Base-by-base conservation (phyloP, 495 filamentous ascomycete genomes). In the Schizothecium vesticola region DNA sequence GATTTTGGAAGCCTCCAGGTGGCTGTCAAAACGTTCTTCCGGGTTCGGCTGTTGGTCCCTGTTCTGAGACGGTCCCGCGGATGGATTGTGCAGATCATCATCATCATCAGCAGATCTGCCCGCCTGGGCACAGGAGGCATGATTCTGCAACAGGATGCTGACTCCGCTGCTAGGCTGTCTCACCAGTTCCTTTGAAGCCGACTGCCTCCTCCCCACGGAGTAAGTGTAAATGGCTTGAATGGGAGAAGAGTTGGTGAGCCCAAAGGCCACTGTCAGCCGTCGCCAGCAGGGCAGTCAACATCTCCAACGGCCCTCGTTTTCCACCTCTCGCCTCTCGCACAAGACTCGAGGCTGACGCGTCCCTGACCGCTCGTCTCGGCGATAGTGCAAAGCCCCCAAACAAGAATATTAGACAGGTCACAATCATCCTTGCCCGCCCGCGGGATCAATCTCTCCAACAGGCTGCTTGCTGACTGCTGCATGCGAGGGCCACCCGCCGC, bases 321-420 rank as follows among this genome's bases (percentile, higher is more conserved):
- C 43, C 43, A 51, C 43, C 43, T 51, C 43, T 51, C 43, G n/a
- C n/a, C 22, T 51, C 19, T 11, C 31, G 10, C 31, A 33, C 0
- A 51, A 51, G 25, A 19, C 25, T 25, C 43, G 43, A 51, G 43
- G 43, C 43, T 51, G 43, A 51, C 43, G 43, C 43, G 43, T 51
- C 43, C 16, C 43, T 51, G 43, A 51, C 43, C 43, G 43, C 43
- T 51, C 62, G 62, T 64, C 62, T 24, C 62, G 24, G 43, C 62
- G 21, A 23, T 64, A 33, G 31, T 26, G 25, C 22, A n/a, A 64
- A 51, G 11, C 62, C 62, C 21, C 43, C 16, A 51, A 51, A 51
- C 43, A 51, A 51, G 43, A 64, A 64, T 19, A n/a, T 16, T 33
- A 64, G 62, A 51, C 62, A 56, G 62, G 62, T 56, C 25, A 51